Evolutionary conservation across 192 early-diverging fungal species (phyloP), one percentile per base, ranked within the genome.

Genomic region (Powellomyces hirtus): DNA sequence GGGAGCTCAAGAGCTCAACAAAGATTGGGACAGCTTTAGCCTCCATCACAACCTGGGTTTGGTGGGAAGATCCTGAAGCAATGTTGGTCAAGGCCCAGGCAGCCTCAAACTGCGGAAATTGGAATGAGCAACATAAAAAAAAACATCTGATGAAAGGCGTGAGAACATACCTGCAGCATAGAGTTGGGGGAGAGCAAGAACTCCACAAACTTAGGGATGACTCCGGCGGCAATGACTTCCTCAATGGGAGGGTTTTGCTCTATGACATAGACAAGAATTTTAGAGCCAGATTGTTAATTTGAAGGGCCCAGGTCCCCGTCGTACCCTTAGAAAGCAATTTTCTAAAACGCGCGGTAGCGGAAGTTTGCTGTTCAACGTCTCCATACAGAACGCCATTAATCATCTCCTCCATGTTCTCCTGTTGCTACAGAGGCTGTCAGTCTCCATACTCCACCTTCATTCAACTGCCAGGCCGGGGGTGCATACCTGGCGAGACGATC

Each of bases 51-150:
- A 90, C 89, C 77, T 94, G 85, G 13, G 97, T 98, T 81, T 98
- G 95, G 66, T 86, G 72, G 7, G 94, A 94, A 10, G 94, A 90
- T 38, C 97, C 97, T 0, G 95, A 97, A 8, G 97, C 97, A 77
- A 98, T 98, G 82, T 98, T 98, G 67, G 97, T 98, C 74, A 98
- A 81, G 20, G 97, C 97, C 97, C 97, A 98, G 26, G 94, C 95
- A 49, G 97, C 93, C 77, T 98, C 97, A 78, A 98, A 98, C 94
- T 90, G 77, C 20, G 5, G 18, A 36, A 38, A 55, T n/a, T n/a
- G 59, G 30, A 42, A 37, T 37, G 2, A 36, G 52, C 38, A 52
- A 26, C 11, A 56, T 36, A 62, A 4, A n/a, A 70, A 50, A 29
- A 14, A 31, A 1, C 24, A 55, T 16, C 46, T 59, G 2, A 34